phyloP scores from a whole-genome alignment of 176 grass and related monocot genomes.

The Oryza longistaminata region DNA sequence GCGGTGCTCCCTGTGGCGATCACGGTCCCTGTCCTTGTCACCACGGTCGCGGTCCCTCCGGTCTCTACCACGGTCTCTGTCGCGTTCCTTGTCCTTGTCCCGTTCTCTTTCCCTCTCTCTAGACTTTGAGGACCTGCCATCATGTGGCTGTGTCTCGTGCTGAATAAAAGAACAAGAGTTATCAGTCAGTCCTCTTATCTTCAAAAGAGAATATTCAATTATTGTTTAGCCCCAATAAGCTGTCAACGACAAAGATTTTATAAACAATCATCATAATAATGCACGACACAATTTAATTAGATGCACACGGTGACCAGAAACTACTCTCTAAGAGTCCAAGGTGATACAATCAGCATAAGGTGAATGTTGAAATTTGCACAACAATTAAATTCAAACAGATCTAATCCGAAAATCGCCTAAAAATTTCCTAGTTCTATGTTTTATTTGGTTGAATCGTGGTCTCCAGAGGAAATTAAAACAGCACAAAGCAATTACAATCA shows the following conservation, averaged over 20 bases:
- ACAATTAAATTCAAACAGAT: background rate
- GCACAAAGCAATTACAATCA: background rate
- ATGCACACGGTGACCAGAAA: background rate
- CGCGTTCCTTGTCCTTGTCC: slow-evolving; percentile 54
- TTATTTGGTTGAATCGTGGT: background rate
- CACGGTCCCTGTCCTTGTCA: slow-evolving; percentile 48
- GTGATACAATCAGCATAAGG: background rate
- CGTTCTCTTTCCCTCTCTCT: slow-evolving; percentile 72
- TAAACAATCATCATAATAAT: background rate
- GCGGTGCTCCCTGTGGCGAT: slow-evolving; percentile 71
- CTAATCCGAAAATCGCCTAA: background rate
- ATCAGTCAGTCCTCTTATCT: background rate
- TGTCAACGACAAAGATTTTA: background rate
- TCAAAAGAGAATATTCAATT: no score
- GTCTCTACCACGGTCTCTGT: slow-evolving; percentile 51
- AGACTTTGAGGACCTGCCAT: slow-evolving; percentile 73
- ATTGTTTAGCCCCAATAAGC: background rate
- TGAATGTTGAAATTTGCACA: background rate
- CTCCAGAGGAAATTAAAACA: background rate
- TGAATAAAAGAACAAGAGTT: slow-evolving; percentile 14
- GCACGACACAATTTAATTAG: background rate
- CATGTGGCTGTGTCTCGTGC: slow-evolving; percentile 48
- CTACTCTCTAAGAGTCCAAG: no score
- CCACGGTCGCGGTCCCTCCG: slow-evolving; percentile 52
- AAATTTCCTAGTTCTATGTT: background rate